Base-by-base conservation (phyloP, 2,329 filamentous ascomycete genomes). In the Arthrobotrys iridis region DNA sequence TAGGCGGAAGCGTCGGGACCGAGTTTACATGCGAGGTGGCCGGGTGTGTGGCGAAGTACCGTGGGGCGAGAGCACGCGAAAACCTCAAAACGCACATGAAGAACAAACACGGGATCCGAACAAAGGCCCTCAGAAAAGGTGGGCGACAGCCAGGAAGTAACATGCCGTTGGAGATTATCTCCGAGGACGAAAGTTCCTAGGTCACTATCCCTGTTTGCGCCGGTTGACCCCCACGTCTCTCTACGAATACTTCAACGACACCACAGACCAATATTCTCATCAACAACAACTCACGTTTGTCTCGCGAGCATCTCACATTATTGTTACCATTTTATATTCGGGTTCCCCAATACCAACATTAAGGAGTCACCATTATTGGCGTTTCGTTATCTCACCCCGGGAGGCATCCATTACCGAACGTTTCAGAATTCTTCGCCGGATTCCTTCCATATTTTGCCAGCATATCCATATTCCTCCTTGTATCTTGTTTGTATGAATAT, bases 41-140 rank as follows among this genome's bases (percentile, higher is more conserved):
- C 2, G 63, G 55, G 4, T 75, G 71, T 20, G 55, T 22, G 22
- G 71, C 60, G 6, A 62, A 48, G 22, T 75, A 75, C 28, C 35
- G 37, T 7, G 71, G 71, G 6, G 59, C 71, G 8, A 33, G 71
- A 43, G 71, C 55, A 43, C 62, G 71, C 7, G 71, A 75, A 24
- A 75, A 75, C 13, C 48, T 75, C 11, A 60, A 66, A 24, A 75
- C 71, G 1, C 71, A 75, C 37, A 63, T 75, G 63, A 75, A 68
- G 48, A 68, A 68, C 22, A 67, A 64, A 43, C 71, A 70, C 11
- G 40, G 59, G 26, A 68, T 68, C 50, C 28, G 50, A 13, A 43
- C 48, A 20, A 57, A 41, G 22, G 41, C 24, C 4, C 22, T 57
- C 4, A 30, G 45, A 37, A 65, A 41, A 24, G 50, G 60, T 24